A percentile compares a stretch with the other conserved stretches of the same genome.
phyloP scores from a whole-genome alignment of 352 stramenopile species.

The Pythium sp. region DNA sequence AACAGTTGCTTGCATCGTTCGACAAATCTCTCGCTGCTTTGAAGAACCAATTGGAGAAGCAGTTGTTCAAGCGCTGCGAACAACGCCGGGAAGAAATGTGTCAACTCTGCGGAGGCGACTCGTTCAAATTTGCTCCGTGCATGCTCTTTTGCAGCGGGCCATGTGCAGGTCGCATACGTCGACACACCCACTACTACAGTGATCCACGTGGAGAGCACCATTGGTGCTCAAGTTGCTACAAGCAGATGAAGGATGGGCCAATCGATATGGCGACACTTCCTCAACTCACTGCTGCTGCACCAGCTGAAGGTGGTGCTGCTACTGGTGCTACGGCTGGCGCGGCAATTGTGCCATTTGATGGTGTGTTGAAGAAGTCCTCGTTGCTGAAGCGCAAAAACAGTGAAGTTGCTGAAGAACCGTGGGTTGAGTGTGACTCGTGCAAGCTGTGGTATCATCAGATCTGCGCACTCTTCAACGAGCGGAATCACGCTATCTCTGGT shows the following conservation, averaged over 20 bases:
- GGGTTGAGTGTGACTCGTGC: constrained; percentile 98
- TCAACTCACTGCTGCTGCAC: constrained; percentile 62
- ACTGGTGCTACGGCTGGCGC: constrained; percentile 20
- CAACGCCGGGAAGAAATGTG: constrained; percentile 86
- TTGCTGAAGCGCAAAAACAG: constrained; percentile 98
- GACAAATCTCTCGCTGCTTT: constrained; percentile 61
- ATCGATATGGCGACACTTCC: constrained; percentile 90
- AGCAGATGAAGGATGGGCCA: constrained; percentile 88
- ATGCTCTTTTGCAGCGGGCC: constrained; percentile 89
- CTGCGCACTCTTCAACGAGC: constrained; percentile 99
- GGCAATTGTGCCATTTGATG: constrained; percentile 38
- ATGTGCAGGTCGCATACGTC: constrained; percentile 76
- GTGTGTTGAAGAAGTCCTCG: constrained; percentile 91
- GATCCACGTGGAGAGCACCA: constrained; percentile 81
- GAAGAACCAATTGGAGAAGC: constrained; percentile 81
- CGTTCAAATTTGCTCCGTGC: constrained; percentile 88
- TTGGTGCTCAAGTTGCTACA: constrained; percentile 88
- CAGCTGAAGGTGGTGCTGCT: constrained; percentile 31
- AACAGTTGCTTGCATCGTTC: constrained; percentile 76
- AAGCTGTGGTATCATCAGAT: constrained; percentile 99
- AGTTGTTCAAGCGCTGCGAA: constrained; percentile 83
- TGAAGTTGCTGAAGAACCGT: constrained; percentile 96
- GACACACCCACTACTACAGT: constrained; percentile 88
- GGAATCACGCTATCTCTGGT: constrained; percentile 94
- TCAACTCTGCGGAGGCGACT: constrained; percentile 85